phyloP scores from a whole-genome alignment of 1,139 yeast genomes.

The Geotrichum reessii region DNA sequence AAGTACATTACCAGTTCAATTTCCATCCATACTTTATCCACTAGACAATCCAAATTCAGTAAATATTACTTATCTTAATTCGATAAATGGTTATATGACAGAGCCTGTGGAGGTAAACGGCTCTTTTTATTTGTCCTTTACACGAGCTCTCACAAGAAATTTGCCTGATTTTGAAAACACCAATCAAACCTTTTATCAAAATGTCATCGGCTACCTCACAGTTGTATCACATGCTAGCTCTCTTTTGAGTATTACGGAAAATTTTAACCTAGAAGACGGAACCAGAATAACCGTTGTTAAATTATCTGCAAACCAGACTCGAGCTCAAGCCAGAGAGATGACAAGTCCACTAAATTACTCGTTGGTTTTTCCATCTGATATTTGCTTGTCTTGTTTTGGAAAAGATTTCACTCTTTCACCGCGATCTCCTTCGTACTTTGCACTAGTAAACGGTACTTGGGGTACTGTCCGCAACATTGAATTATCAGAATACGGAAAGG shows the following conservation, averaged over 20 bases:
- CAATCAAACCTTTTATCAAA: conserved; percentile 7
- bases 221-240: conserved; percentile 57
- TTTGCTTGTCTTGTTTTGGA: conserved; percentile 21
- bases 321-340: conserved; percentile 8
- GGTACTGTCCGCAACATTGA: conserved; percentile 50
- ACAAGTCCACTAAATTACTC: conserved; percentile 20
- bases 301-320: conserved; percentile 20
- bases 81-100: conserved; percentile 6
- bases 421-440: conserved; percentile 25
- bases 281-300: conserved; percentile 34
- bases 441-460: conserved; percentile 36
- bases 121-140: conserved; percentile 25
- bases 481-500: conserved; percentile 39
- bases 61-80: conserved; percentile 2
- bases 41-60: background rate
- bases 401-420: conserved; percentile 19
- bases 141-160: conserved; percentile 22
- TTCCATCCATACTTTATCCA: conserved; percentile 26
- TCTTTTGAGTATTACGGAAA: conserved; percentile 47
- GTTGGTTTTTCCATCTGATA: conserved; percentile 22
- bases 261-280: conserved; percentile 38
- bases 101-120: conserved; percentile 18
- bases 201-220: conserved; percentile 54
- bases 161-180: conserved; percentile 8
- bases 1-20: conserved; percentile 1